Evolutionary conservation across 345 rosid species (phyloP).

Genomic region (Aquilaria yunnanensis): DNA sequence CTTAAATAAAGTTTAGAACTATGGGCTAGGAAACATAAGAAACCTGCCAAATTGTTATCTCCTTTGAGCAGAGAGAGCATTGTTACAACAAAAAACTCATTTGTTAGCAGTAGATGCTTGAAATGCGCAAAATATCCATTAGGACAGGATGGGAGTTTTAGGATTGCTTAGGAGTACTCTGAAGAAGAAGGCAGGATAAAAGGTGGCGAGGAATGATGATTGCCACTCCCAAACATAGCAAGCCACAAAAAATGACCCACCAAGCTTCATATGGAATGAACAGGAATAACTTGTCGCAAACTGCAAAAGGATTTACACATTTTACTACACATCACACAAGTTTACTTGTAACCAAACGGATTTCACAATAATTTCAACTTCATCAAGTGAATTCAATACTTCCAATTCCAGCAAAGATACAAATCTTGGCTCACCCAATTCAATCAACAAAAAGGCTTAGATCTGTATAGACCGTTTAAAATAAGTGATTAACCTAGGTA

Average conservation of each 20-base stretch:
- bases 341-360: not conserved
- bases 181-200: slow-evolving; percentile 33
- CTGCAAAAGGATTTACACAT: slow-evolving; percentile 28
- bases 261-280: slow-evolving; percentile 73
- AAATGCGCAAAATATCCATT: too few relatives aligned
- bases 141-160: slow-evolving; percentile 10
- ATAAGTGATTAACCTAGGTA: not conserved
- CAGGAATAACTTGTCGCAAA: slow-evolving; percentile 67
- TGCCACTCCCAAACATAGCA: slow-evolving; percentile 53
- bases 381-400: too few relatives aligned
- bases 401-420: too few relatives aligned
- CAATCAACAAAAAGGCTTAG: not conserved
- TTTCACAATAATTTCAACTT: too few relatives aligned
- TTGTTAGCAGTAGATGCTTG: too few relatives aligned
- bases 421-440: too few relatives aligned
- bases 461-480: not conserved
- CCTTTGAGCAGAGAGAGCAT: too few relatives aligned
- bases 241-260: slow-evolving; percentile 49
- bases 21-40: too few relatives aligned
- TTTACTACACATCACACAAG: not conserved
- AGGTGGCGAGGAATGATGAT: slow-evolving; percentile 52
- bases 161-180: slow-evolving; percentile 31
- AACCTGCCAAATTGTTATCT: too few relatives aligned
- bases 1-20: too few relatives aligned
- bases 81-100: too few relatives aligned